Evolutionary conservation across 1,139 yeast genomes (phyloP).

Genomic region (Kodamaea suecica): DNA sequence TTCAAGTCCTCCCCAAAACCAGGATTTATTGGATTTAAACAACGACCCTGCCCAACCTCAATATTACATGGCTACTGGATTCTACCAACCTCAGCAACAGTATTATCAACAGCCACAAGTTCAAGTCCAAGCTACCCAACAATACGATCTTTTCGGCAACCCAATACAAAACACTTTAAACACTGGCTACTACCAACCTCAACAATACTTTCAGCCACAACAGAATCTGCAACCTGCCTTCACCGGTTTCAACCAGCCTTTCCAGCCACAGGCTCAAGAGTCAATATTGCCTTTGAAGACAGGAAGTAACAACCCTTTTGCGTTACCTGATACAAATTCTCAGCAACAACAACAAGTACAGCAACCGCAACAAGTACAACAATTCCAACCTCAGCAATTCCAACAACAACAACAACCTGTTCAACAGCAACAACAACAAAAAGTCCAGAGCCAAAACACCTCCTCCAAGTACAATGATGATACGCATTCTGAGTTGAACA

Average conservation of each 20-base stretch:
- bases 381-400: slow-evolving; percentile 26
- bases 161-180: slow-evolving; percentile 60
- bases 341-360: slow-evolving; percentile 22
- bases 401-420: slow-evolving; percentile 25
- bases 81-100: slow-evolving; percentile 30
- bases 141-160: slow-evolving; percentile 74
- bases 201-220: slow-evolving; percentile 25
- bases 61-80: slow-evolving; percentile 31
- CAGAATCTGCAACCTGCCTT: slow-evolving; percentile 27
- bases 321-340: slow-evolving; percentile 38
- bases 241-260: slow-evolving; percentile 20
- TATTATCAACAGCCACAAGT: slow-evolving; percentile 20
- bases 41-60: slow-evolving; percentile 32
- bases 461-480: slow-evolving; percentile 49
- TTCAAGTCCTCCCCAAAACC: slow-evolving; percentile 43
- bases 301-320: slow-evolving; percentile 91
- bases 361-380: slow-evolving; percentile 22
- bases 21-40: slow-evolving; percentile 54
- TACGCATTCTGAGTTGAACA: slow-evolving; percentile 67
- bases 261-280: slow-evolving; percentile 40
- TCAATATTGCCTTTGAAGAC: slow-evolving; percentile 61
- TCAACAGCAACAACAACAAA: slow-evolving; percentile 23
- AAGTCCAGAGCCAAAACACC: slow-evolving; percentile 29
- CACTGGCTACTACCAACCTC: slow-evolving; percentile 45
- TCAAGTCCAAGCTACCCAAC: slow-evolving; percentile 23